Evolutionary conservation across 2,329 filamentous ascomycete species (phyloP).

Genomic region (Cordyceps farinosa): DNA sequence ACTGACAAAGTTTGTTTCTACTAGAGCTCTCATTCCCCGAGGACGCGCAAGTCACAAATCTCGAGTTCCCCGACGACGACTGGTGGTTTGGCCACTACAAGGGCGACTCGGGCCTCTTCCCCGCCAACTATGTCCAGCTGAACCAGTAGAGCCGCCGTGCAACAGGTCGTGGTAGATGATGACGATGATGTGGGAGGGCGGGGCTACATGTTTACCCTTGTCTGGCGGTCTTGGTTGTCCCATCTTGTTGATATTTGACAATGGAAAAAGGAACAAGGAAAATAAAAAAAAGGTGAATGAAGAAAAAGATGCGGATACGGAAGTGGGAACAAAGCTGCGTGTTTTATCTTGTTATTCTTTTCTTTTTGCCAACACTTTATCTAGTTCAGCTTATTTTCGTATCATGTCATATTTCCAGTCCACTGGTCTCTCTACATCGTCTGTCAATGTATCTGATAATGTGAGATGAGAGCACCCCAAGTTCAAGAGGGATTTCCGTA

Average conservation of each 20-base stretch:
- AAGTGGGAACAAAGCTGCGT: neutral
- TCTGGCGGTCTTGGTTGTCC: too few species aligned
- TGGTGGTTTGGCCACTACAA: constrained; percentile 94
- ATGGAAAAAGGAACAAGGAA: neutral
- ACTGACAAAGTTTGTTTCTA: constrained; percentile 32
- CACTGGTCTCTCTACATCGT: neutral
- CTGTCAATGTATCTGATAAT: neutral
- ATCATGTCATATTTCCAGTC: neutral
- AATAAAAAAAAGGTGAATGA: neutral
- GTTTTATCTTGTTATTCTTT: neutral
- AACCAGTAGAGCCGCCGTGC: constrained; percentile 29
- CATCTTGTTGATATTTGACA: neutral
- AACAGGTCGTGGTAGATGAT: neutral
- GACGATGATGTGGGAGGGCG: neutral
- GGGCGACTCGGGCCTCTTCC: constrained; percentile 80
- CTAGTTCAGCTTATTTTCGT: neutral
- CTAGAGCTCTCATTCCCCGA: constrained; percentile 81
- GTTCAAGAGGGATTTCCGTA: too few species aligned
- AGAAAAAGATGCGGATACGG: too few species aligned
- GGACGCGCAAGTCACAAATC: constrained; percentile 71
- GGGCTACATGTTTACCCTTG: too few species aligned
- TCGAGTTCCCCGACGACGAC: constrained; percentile 97
- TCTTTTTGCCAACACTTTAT: neutral
- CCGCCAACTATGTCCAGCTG: constrained; percentile 65
- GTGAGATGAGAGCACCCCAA: too few species aligned